phyloP scores from a whole-genome alignment of 768 basidiomycete species.

The Kwoniella dendrophila region DNA sequence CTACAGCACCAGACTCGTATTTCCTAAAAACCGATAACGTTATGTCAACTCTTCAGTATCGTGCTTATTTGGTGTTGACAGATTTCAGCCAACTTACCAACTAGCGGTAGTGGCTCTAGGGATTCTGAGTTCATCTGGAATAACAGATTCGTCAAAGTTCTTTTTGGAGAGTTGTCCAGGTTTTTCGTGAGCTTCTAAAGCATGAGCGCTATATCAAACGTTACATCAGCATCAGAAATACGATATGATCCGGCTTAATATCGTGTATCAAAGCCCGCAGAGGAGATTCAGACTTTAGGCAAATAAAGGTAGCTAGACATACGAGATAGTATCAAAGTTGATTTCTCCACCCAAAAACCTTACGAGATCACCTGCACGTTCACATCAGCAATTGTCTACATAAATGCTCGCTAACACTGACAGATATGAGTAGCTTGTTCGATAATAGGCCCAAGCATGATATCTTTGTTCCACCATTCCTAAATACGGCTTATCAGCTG shows the following conservation, averaged over 20 bases:
- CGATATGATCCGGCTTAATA: too few species aligned
- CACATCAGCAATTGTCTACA: not conserved
- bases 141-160: conserved; percentile 76
- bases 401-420: conserved; percentile 45
- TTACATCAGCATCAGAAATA: not conserved
- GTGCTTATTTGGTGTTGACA: not conserved
- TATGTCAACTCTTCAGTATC: not conserved
- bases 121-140: conserved; percentile 81
- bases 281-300: not conserved
- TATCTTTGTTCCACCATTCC: conserved; percentile 54
- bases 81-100: conserved; percentile 60
- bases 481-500: conserved; percentile 27
- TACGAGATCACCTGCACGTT: conserved; percentile 65
- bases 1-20: conserved; percentile 91
- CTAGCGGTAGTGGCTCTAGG: conserved; percentile 91
- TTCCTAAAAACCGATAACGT: conserved; percentile 59
- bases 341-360: conserved; percentile 95
- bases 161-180: conserved; percentile 80
- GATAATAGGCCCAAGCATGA: conserved; percentile 52
- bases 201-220: conserved; percentile 62
- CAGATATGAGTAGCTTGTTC: conserved; percentile 81
- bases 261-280: not conserved
- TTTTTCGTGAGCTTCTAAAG: conserved; percentile 86
- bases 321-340: conserved; percentile 64
- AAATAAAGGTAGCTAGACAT: conserved; percentile 49